phyloP scores from a whole-genome alignment of 2,329 filamentous ascomycete genomes.

The Aulographum hederae region DNA sequence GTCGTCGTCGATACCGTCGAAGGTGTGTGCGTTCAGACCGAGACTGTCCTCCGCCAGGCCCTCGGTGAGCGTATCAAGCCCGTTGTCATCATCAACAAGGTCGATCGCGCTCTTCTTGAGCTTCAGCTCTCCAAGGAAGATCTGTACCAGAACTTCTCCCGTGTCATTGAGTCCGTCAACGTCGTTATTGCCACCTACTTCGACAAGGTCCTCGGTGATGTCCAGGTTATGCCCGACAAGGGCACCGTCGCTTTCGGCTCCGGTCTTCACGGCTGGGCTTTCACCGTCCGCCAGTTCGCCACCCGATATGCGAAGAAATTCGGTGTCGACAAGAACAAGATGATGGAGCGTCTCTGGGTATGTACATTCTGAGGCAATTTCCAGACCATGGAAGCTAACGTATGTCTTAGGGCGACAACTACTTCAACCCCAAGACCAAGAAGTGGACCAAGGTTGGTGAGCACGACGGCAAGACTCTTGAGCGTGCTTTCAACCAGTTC shows the following conservation, averaged over 20 bases:
- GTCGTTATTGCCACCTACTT: conserved; percentile 99
- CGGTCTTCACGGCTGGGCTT: conserved; percentile 99
- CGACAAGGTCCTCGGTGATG: conserved; percentile 91
- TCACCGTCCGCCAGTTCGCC: conserved; percentile 97
- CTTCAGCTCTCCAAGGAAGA: conserved; percentile 98
- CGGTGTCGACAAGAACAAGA: conserved; percentile 98
- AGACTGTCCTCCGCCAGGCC: conserved; percentile 97
- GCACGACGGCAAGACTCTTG: conserved; percentile 71
- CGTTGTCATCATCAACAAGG: conserved; percentile 99
- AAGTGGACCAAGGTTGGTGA: conserved; percentile 90
- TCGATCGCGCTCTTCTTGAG: conserved; percentile 97
- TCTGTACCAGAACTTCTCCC: conserved; percentile 97
- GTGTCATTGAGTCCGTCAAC: conserved; percentile 99
- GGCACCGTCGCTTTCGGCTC: conserved; percentile 98
- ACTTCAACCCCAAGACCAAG: conserved; percentile 99
- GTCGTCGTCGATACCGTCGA: conserved; percentile 99
- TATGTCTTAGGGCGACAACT: conserved; percentile 63
- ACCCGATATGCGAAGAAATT: conserved; percentile 98
- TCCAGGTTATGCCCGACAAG: conserved; percentile 95
- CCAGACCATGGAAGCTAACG: background rate
- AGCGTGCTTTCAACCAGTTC: conserved; percentile 99
- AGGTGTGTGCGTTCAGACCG: conserved; percentile 99
- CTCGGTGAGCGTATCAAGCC: conserved; percentile 99
- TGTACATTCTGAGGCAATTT: conserved; percentile 18
- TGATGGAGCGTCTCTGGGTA: conserved; percentile 99